phyloP scores from a whole-genome alignment of 179 eudicot species.

The Actinidia arguta region DNA sequence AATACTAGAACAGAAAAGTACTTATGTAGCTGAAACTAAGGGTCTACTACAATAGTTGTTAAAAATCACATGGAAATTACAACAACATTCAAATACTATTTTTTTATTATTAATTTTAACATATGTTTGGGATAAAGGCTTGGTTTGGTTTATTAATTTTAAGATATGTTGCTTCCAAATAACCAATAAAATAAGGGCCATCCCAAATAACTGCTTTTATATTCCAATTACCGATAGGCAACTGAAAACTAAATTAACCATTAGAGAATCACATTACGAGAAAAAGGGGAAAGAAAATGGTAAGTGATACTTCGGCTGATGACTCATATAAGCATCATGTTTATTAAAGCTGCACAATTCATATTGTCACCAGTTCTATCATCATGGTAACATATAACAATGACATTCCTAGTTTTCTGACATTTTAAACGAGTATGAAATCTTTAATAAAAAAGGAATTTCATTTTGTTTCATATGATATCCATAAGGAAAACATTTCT shows the following conservation, averaged over 20 bases:
- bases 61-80: background rate
- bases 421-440: background rate
- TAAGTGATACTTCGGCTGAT: background rate
- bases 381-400: background rate
- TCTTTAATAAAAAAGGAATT: no score
- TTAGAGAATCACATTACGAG: no score
- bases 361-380: background rate
- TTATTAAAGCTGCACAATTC: background rate
- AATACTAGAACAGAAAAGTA: background rate
- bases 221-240: background rate
- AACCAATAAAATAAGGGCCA: no score
- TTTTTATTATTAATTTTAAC: background rate
- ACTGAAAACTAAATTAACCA: background rate
- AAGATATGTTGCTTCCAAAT: background rate
- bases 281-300: background rate
- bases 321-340: background rate
- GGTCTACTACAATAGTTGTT: background rate
- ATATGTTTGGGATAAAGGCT: background rate
- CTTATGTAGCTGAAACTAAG: background rate
- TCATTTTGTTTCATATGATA: background rate
- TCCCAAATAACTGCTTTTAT: background rate
- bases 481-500: background rate
- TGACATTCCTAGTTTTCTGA: background rate
- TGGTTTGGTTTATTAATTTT: background rate
- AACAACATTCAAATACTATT: background rate